Evolutionary conservation across 352 stramenopile genomes (phyloP).

Genomic region (Phytophthora nicotianae): DNA sequence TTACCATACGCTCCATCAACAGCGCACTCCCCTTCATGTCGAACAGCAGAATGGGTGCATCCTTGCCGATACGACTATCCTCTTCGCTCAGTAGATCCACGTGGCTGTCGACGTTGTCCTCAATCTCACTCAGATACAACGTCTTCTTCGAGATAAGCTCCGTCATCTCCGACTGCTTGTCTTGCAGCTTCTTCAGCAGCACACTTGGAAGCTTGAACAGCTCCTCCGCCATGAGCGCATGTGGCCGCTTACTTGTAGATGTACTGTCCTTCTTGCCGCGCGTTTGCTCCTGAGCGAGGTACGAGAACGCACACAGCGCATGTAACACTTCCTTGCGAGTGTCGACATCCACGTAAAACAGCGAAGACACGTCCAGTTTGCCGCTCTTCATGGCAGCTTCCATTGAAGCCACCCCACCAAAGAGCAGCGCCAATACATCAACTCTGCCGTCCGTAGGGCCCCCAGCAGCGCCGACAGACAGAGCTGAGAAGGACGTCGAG

Average conservation of each 20-base stretch:
- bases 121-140: slow-evolving; percentile 74
- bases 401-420: slow-evolving; percentile 74
- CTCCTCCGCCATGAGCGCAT: slow-evolving; percentile 68
- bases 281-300: slow-evolving; percentile 63
- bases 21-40: slow-evolving; percentile 76
- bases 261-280: slow-evolving; percentile 23
- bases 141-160: slow-evolving; percentile 69
- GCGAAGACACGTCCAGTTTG: slow-evolving; percentile 70
- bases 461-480: slow-evolving; percentile 17
- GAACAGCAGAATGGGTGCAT: slow-evolving; percentile 83
- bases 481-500: slow-evolving; percentile 34
- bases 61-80: slow-evolving; percentile 67
- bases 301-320: slow-evolving; percentile 84
- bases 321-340: slow-evolving; percentile 77
- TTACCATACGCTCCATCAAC: slow-evolving; percentile 72
- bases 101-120: slow-evolving; percentile 55
- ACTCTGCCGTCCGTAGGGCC: slow-evolving; percentile 45
- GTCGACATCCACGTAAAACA: slow-evolving; percentile 75
- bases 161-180: slow-evolving; percentile 58
- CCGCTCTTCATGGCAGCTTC: slow-evolving; percentile 82
- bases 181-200: slow-evolving; percentile 65
- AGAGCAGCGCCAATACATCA: slow-evolving; percentile 77
- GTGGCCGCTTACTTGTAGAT: slow-evolving; percentile 15
- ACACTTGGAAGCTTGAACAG: slow-evolving; percentile 66
- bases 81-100: slow-evolving; percentile 62